A percentile compares a stretch with the other conserved stretches of the same genome.
phyloP scores from a whole-genome alignment of 208 protist genomes.

The Leptomonas seymouri region DNA sequence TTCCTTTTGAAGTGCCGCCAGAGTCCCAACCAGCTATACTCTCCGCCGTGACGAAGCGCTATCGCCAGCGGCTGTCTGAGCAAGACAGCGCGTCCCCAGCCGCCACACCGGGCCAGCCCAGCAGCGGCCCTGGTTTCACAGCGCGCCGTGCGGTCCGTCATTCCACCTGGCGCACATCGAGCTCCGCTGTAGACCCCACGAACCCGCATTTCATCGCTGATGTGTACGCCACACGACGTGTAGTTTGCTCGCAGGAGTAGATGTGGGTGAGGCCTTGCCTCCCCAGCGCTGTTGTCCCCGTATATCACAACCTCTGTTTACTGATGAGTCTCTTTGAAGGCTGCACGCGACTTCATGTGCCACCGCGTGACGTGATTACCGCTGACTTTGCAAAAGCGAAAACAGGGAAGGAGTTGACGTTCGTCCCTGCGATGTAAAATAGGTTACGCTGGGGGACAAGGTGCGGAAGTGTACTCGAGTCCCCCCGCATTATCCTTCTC shows the following conservation, averaged over 20 bases:
- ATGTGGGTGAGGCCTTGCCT: not conserved
- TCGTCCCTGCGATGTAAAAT: too few relatives aligned
- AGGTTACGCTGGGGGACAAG: too few relatives aligned
- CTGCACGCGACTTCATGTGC: too few relatives aligned
- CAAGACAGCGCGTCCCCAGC: not conserved
- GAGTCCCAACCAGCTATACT: slow-evolving; percentile 5
- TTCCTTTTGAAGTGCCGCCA: not conserved
- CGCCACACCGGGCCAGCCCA: not conserved
- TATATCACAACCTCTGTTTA: too few relatives aligned
- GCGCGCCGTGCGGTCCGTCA: not conserved
- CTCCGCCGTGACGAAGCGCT: slow-evolving; percentile 3
- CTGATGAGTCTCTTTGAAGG: too few relatives aligned
- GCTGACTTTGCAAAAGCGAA: too few relatives aligned
- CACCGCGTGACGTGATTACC: too few relatives aligned
- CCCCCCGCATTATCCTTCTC: too few relatives aligned
- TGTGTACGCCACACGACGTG: slow-evolving; percentile 29
- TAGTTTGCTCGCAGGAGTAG: slow-evolving; percentile 3
- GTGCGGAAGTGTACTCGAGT: too few relatives aligned
- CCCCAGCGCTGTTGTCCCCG: too few relatives aligned
- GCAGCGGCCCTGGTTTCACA: not conserved
- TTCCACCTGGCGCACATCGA: slow-evolving; percentile 16
- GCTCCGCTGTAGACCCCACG: slow-evolving; percentile 28
- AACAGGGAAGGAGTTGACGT: too few relatives aligned
- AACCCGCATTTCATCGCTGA: slow-evolving; percentile 44
- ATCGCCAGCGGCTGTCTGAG: slow-evolving; percentile 6